Conservation (phyloP, 164 flowering plant species). For the Dillenia turbinata region DNA sequence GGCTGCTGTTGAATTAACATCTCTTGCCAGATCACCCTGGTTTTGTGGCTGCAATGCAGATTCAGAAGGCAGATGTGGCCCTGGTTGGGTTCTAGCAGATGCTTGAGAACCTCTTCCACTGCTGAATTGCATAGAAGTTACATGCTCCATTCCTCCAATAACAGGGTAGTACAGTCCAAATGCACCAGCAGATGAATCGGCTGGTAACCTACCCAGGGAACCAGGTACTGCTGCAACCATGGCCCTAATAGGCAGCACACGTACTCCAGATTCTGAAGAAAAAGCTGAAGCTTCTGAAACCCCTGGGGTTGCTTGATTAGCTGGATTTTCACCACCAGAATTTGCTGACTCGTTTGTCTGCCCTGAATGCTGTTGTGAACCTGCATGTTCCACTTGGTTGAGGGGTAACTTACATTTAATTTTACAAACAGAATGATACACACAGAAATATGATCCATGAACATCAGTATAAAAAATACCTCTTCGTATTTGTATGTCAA, state of each 20-base stretch:
- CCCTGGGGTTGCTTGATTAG: conserved; percentile 29
- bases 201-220: conserved; percentile 27
- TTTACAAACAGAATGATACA: no score
- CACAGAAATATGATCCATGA: neutral
- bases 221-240: conserved; percentile 72
- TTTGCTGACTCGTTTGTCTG: conserved; percentile 27
- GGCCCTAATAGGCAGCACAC: conserved; percentile 65
- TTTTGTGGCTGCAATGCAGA: conserved; percentile 31
- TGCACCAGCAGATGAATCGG: conserved; percentile 46
- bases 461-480: conserved; percentile 30
- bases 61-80: conserved; percentile 19
- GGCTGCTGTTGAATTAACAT: conserved; percentile 21
- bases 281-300: conserved; percentile 26
- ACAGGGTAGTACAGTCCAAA: conserved; percentile 60
- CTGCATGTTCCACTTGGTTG: conserved; percentile 43
- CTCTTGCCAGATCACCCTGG: conserved; percentile 19
- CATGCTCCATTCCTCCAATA: conserved; percentile 60
- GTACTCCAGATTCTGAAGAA: conserved; percentile 47
- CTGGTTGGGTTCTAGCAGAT: conserved; percentile 23
- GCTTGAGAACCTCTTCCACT: conserved; percentile 35
- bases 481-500: conserved; percentile 81
- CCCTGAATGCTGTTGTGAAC: conserved; percentile 34
- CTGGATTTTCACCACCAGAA: conserved; percentile 26
- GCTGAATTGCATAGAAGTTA: conserved; percentile 30
- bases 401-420: no score